Conservation (phyloP, 345 rosid genomes). For the Gossypium arboreum region DNA sequence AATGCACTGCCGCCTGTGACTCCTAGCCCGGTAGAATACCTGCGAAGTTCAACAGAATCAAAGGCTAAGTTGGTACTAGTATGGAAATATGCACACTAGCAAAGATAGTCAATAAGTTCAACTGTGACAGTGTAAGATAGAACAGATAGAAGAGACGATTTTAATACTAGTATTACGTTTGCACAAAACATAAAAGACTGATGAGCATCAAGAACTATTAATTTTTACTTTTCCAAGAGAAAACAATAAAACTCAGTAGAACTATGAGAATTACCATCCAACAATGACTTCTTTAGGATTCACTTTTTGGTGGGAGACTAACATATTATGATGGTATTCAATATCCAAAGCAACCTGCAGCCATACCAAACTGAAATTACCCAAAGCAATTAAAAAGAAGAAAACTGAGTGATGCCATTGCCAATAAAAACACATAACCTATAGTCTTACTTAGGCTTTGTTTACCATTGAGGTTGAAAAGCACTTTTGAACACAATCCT, state of each 20-base stretch:
- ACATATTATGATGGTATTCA: conserved; percentile 92
- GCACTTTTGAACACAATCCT: too few relatives aligned
- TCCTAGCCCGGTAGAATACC: conserved; percentile 95
- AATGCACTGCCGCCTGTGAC: conserved; percentile 86
- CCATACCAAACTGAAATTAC: not conserved
- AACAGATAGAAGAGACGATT: not conserved
- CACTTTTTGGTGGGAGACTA: conserved; percentile 78
- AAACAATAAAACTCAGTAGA: not conserved
- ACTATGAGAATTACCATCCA: conserved; percentile 66
- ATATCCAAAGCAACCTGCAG: conserved; percentile 92
- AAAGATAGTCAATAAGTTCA: not conserved
- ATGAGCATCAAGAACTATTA: not conserved
- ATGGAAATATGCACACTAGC: not conserved
- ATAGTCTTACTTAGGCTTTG: not conserved
- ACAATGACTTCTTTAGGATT: conserved; percentile 93
- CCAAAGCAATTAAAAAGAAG: not conserved
- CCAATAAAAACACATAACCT: not conserved
- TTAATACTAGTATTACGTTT: not conserved
- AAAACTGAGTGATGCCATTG: not conserved
- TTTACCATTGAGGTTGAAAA: too few relatives aligned
- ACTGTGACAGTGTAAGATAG: not conserved
- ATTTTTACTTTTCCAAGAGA: not conserved
- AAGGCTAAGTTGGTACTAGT: not conserved
- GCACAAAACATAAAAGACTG: not conserved
- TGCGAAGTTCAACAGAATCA: conserved; percentile 20